Conservation (phyloP, 257 asterid species). For the Cruciata laevipes region DNA sequence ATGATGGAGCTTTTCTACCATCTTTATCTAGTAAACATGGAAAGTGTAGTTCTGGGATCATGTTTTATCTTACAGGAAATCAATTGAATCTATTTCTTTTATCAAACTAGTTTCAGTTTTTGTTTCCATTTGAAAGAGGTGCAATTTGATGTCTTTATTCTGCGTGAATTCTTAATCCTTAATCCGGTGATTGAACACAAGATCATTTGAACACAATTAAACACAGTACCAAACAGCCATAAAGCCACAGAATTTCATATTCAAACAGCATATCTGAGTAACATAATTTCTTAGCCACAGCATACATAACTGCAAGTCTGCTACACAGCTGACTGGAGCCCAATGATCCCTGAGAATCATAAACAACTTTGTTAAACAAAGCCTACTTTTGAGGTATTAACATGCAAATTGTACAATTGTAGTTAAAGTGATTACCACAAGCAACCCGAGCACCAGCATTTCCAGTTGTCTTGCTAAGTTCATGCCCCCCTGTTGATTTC, state of each 20-base stretch:
- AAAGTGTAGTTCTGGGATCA: neutral
- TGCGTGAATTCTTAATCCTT: neutral
- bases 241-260: neutral
- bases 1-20: neutral
- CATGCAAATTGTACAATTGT: neutral
- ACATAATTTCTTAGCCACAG: neutral
- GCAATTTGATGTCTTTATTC: neutral
- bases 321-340: conserved; percentile 65
- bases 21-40: neutral
- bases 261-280: neutral
- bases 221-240: neutral
- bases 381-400: neutral
- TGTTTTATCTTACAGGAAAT: neutral
- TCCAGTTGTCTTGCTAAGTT: conserved; percentile 85
- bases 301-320: neutral
- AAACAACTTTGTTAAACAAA: neutral
- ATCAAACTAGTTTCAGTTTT: neutral
- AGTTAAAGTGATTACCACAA: conserved; percentile 50
- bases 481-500: conserved; percentile 66
- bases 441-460: conserved; percentile 93
- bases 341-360: conserved; percentile 70
- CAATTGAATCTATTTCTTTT: neutral
- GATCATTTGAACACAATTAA: neutral
- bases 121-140: neutral
- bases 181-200: neutral